Evolutionary conservation across 345 rosid genomes (phyloP).

Genomic region (Corchorus capsularis): DNA sequence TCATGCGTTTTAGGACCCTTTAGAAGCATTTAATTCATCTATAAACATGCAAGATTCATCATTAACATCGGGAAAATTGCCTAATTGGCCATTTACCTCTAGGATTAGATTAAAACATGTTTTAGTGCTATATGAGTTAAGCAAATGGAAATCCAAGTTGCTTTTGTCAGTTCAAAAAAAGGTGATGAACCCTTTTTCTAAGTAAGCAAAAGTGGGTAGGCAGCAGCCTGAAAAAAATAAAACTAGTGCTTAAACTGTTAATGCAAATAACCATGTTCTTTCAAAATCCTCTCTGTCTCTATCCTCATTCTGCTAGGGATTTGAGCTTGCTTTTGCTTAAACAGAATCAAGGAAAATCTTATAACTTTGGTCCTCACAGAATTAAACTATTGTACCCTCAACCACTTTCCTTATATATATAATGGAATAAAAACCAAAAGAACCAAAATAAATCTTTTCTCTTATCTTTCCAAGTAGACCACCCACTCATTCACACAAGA

Average conservation of each 20-base stretch:
- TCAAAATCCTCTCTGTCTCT: not conserved
- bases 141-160: not conserved
- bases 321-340: slow-evolving; percentile 5
- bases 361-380: not conserved
- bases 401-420: not conserved
- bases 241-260: not conserved
- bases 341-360: not conserved
- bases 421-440: not conserved
- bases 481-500: slow-evolving; percentile 21
- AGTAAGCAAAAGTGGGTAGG: slow-evolving; percentile 8
- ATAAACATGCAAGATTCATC: not conserved
- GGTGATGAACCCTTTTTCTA: not conserved
- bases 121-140: not conserved
- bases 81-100: not conserved
- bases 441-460: not conserved
- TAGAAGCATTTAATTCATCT: not conserved
- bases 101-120: slow-evolving; percentile 8
- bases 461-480: slow-evolving; percentile 23
- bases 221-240: not conserved
- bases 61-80: not conserved
- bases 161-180: slow-evolving; percentile 18
- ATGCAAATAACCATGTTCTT: not conserved
- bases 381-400: not conserved
- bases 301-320: not conserved
- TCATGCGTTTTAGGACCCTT: not conserved